These are phyloP conservation scores for Naganishia antarctica DNA, from an alignment of 768 basidiomycete species.

Conservation along the genomic window DNA sequence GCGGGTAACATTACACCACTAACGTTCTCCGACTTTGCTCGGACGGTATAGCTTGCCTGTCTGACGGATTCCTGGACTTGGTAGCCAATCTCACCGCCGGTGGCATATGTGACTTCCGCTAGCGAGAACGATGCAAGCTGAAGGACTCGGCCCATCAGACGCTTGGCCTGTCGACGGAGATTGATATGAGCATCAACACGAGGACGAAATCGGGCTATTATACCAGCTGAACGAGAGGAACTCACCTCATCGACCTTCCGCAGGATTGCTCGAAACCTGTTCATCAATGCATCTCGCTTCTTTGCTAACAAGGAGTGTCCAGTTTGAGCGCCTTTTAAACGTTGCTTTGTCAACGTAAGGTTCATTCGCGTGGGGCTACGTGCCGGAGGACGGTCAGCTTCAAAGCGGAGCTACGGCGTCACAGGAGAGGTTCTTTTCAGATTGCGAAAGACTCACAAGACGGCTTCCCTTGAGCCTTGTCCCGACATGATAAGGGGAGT, in stretches of 20 bases:
- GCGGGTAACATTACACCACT: conserved; percentile 92
- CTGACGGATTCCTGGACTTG: conserved; percentile 95
- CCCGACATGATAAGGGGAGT: conserved; percentile 67
- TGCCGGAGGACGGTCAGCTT: too few species aligned
- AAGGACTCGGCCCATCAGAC: conserved; percentile 98
- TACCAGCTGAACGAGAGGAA: conserved; percentile 29
- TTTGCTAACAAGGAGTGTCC: conserved; percentile 93
- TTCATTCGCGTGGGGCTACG: conserved; percentile 90
- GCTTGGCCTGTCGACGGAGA: conserved; percentile 66
- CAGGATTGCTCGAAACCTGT: conserved; percentile 87
- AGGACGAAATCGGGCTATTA: too few species aligned
- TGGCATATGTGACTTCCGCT: conserved; percentile 96
- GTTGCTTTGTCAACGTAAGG: conserved; percentile 71
- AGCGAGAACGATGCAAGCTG: conserved; percentile 98
- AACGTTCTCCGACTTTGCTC: conserved; percentile 95
- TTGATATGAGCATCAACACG: too few species aligned
- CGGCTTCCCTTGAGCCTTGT: conserved; percentile 79
- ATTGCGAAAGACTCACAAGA: conserved; percentile 57
- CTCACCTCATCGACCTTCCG: conserved; percentile 94
- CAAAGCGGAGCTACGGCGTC: background rate
- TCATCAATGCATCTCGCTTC: conserved; percentile 94
- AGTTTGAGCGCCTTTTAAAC: conserved; percentile 82
- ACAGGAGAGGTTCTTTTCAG: background rate
- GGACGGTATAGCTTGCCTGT: conserved; percentile 83
- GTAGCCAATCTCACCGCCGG: conserved; percentile 80